Evolutionary conservation across 78 protist species (phyloP), one percentile per base, ranked within the genome.

Genomic region (Pelomyxa schiedti): DNA sequence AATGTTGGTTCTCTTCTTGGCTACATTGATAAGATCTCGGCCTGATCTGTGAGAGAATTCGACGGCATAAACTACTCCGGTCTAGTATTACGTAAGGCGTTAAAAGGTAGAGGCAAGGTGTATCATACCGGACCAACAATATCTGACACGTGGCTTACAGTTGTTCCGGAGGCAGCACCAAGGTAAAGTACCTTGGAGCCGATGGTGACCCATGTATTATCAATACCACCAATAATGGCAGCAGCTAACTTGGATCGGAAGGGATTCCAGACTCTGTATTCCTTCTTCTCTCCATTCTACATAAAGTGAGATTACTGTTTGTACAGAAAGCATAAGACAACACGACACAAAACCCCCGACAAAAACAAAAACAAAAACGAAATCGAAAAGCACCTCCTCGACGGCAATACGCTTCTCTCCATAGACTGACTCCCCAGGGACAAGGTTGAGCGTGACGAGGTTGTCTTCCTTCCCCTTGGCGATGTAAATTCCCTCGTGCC

Each of bases 201-300:
- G 36, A 99, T 99, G 41, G 41, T 32, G 47, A 98, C 95, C 72
- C 72, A 78, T 52, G 93, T 83, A 83, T 88, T 76, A 42, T 87
- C 97, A 16, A 98, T 88, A 74, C 99, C 99, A 41, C 94, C 91
- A 5, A 96, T 76, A 39, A 97, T 67, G 43, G 99, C 99, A 2
- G 99, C 97, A 65, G 95, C 99, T 28, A 98, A 70, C 95, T 98
- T 98, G n/a, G 98, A 94, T 39, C 99, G 83, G 98, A 93, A 97
- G 24, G 99, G 99, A 77, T 98, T 97, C 99, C 99, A 98, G 29
- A 97, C 92, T 52, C 99, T 92, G 94, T 98, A 98, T 90, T 98
- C 99, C 69, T 86, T 82, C 92, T 97, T 95, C 39, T 75, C 90
- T 8, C 69, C 90, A 6, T 8, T 83, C 4, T 53, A 79, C n/a